phyloP scores from a whole-genome alignment of 805 yeast genomes.

The Yamadazyma philogaea region DNA sequence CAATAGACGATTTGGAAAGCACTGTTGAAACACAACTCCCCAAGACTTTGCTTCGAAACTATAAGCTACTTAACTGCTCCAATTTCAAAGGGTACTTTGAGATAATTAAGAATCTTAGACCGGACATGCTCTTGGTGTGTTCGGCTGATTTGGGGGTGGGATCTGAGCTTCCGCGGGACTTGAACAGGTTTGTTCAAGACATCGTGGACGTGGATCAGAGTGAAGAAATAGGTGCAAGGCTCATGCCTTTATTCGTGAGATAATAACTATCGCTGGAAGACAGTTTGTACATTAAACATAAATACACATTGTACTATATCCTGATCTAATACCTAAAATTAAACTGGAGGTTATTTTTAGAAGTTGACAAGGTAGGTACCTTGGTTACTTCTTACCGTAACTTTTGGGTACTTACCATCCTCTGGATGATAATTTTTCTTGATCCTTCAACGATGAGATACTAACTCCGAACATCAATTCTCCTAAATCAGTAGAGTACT shows the following conservation, averaged over 20 bases:
- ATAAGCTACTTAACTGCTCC: conserved; percentile 37
- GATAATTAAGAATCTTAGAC: conserved; percentile 37
- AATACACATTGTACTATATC: neutral
- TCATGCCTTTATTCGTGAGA: conserved; percentile 15
- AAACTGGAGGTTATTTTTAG: too few species aligned
- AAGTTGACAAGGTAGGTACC: neutral
- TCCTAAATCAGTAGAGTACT: conserved; percentile 68
- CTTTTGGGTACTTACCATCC: too few species aligned
- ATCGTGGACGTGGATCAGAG: conserved; percentile 24
- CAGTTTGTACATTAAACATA: neutral
- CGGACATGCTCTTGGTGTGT: conserved; percentile 41
- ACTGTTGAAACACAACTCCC: conserved; percentile 17
- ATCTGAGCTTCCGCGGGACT: conserved; percentile 27
- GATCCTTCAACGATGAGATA: conserved; percentile 47
- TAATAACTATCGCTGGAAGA: neutral
- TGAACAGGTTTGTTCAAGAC: conserved; percentile 36
- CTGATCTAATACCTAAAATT: too few species aligned
- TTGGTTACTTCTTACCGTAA: too few species aligned
- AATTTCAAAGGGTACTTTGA: conserved; percentile 41
- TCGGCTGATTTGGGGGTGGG: conserved; percentile 40
- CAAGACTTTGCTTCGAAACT: conserved; percentile 26
- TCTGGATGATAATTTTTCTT: conserved; percentile 47
- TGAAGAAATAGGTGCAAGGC: conserved; percentile 17
- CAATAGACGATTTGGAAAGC: conserved; percentile 33
- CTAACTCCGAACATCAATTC: conserved; percentile 73